Base-by-base conservation (phyloP, 148 eudicot species). In the Rhododendron vialii region DNA sequence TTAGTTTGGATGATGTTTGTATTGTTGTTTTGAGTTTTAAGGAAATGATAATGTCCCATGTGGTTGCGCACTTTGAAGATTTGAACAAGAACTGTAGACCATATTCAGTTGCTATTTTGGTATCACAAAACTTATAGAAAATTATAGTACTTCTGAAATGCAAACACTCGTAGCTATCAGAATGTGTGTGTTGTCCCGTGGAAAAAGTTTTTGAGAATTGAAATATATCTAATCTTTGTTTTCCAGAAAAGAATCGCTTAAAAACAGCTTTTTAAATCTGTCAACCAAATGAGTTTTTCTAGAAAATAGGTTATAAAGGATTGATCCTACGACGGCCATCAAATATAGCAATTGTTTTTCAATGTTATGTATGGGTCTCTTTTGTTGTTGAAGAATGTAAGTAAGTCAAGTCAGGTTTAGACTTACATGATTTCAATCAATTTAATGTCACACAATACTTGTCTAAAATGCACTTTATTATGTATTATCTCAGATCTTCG, bases 401-500 rank as follows among this genome's bases (percentile, higher is more conserved):
- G 10, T 20, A 15, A 30, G 84, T 51, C 41, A 24, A 14, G 51
- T 41, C 10, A 41, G 22, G 51, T 59, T 24, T 59, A 36, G 47
- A 24, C 28, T 33, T 10, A 3, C 28, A 17, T 38, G 33, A 35
- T 35, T 82, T 41, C 51, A 22, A 61, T 55, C 50, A 35, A 22
- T 28, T 81, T 82, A 53, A 38, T 47, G 35, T 82, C n/a, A 63
- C 41, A 59, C 11, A 12, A 24, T 41, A 81, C 63, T 57, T 83
- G 53, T 38, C 36, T 38, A 33, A 71, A 57, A 82, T 24, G 50
- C 17, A 73, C 51, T 76, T 1, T n/a, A 13, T 36, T 55, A 22
- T 61, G 83, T 26, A 83, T 43, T 88, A 63, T 53, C 73, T 87
- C 94, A 97, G 99, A 95, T 92, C 95, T 98, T 82, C 98, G 96